These are phyloP conservation scores for Botrytis sinoallii DNA, from an alignment of 2,329 filamentous ascomycete genomes.

Conservation along the genomic window DNA sequence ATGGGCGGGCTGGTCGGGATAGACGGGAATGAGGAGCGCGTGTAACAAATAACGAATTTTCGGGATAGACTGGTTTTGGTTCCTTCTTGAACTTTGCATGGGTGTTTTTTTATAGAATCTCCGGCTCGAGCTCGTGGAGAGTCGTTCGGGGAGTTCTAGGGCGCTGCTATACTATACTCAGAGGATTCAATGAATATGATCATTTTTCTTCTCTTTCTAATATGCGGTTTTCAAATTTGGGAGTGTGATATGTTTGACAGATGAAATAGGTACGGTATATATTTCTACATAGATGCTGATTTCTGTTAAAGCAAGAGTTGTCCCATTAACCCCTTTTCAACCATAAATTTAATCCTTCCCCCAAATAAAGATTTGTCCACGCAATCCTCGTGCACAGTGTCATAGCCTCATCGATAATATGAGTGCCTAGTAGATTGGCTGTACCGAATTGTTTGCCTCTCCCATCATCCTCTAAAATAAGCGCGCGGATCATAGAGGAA, in stretches of 20 bases:
- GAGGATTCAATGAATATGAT: neutral
- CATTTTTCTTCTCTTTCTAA: neutral
- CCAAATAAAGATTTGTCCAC: neutral
- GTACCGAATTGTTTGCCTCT: neutral
- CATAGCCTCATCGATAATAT: neutral
- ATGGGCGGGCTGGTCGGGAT: slow-evolving; percentile 9
- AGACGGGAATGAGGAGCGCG: slow-evolving; percentile 17
- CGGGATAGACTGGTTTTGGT: slow-evolving; percentile 16
- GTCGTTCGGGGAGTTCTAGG: slow-evolving; percentile 12
- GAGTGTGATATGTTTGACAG: neutral
- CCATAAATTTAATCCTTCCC: neutral
- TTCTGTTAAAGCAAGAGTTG: neutral
- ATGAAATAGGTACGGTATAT: neutral
- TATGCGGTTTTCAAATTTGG: neutral
- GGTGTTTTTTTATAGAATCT: slow-evolving; percentile 27
- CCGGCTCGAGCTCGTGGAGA: slow-evolving; percentile 11
- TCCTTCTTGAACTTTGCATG: neutral
- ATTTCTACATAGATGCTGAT: neutral
- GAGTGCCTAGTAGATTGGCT: neutral
- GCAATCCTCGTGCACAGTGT: neutral
- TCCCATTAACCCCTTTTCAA: neutral
- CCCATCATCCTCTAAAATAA: neutral
- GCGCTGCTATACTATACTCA: neutral
- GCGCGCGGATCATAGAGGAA: neutral
- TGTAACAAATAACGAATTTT: slow-evolving; percentile 18